Evolutionary conservation across 2,329 filamentous ascomycete genomes (phyloP), one percentile per base, ranked within the genome.

Genomic region (Neopestalotiopsis sp.): DNA sequence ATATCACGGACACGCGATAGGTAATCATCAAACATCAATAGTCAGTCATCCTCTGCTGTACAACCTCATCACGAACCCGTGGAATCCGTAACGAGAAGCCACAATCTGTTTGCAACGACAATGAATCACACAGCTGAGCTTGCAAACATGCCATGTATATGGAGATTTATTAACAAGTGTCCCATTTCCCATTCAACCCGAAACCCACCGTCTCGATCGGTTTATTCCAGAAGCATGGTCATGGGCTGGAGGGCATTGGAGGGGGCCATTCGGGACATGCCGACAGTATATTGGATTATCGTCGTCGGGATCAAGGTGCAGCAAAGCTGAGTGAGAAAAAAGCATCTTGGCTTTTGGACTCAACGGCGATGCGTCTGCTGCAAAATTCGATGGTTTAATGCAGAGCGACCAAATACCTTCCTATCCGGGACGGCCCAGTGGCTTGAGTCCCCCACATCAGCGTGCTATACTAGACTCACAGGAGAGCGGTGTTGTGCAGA

Each of bases 101-200:
- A 53, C 45, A 17, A 17, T 53, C 14, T 53, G 5, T 4, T 53
- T 5, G 45, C 14, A n/a, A n/a, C 14, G 9, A 20, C 45, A 53
- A 53, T 53, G 17, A 53, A 53, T 53, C 45, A 38, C 34, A 28
- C 24, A 28, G 42, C n/a, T n/a, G 45, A 17, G 20, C 45, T 17
- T n/a, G 45, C n/a, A 53, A 53, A 53, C 45, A 53, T n/a, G n/a
- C 45, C 17, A 9, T n/a, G 45, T 9, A 53, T 53, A 24, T 24
- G 24, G 24, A 28, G 24, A 28, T 28, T 28, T 28, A 28, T 28
- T 28, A 28, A 28, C 24, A 17, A 49, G 42, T 49, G 42, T 53
- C 45, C 45, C 45, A 49, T 49, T 49, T 49, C 14, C 45, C 45
- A 53, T 53, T n/a, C 45, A 53, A 53, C 45, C 45, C 45, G 45